Evolutionary conservation across 306 rosid genomes (phyloP).

Genomic region (Astragalus glycyphyllos): DNA sequence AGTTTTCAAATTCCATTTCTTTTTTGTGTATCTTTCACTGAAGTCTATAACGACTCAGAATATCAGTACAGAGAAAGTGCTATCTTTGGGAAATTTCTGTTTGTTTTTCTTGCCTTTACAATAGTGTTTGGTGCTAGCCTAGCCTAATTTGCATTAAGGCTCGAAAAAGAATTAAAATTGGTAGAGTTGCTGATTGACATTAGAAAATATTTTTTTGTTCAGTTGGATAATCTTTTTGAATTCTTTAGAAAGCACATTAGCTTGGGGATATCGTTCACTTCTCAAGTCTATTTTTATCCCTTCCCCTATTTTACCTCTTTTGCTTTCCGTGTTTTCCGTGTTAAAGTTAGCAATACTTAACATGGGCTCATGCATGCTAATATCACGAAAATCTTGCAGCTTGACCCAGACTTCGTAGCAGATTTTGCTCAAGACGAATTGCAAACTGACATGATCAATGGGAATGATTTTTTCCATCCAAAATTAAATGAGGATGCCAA

Average conservation of each 20-base stretch:
- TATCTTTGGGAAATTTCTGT: not conserved
- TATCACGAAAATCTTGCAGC: slow-evolving; percentile 55
- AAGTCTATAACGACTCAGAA: not conserved
- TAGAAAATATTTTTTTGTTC: not conserved
- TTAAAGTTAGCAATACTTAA: not conserved
- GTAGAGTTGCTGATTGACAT: not conserved
- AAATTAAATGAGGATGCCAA: slow-evolving; percentile 44
- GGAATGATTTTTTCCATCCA: slow-evolving; percentile 27
- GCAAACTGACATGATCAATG: slow-evolving; percentile 51
- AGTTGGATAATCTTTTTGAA: not conserved
- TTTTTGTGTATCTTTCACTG: not conserved
- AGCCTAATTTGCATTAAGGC: not conserved
- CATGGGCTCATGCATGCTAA: slow-evolving; percentile 36
- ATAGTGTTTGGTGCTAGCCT: not conserved
- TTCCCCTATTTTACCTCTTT: not conserved
- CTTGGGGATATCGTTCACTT: not conserved
- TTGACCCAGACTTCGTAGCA: slow-evolving; percentile 63
- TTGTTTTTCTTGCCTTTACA: not conserved
- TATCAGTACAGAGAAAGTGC: not conserved
- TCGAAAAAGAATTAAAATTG: slow-evolving; percentile 18
- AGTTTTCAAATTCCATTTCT: not conserved
- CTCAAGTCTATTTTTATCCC: not conserved
- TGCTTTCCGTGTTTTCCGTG: not conserved
- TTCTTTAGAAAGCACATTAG: not conserved
- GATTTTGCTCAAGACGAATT: slow-evolving; percentile 73